phyloP scores from a whole-genome alignment of 129 eudicot species.

The carrot (Daucus carota) region DH1_v3.0 NC_030386.2:40135501-40136000 shows the following conservation, averaged over 20 bases:
- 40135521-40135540: conserved; percentile 52
- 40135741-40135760: conserved; percentile 55
- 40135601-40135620: conserved; percentile 34
- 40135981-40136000: conserved; percentile 65
- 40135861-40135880: conserved; percentile 50
- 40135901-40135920: conserved; percentile 48
- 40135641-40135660: conserved; percentile 80
- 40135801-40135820: conserved; percentile 30
- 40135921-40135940: conserved; percentile 31
- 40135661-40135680: conserved; percentile 62
- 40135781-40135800: conserved; percentile 40
- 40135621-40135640: conserved; percentile 39
- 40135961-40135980: conserved; percentile 58
- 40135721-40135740: conserved; percentile 47
- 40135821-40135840: conserved; percentile 27
- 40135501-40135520: conserved; percentile 65
- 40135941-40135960: conserved; percentile 52
- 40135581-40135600: conserved; percentile 85
- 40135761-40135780: conserved; percentile 63
- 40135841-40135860: conserved; percentile 50
- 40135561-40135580: conserved; percentile 74
- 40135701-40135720: conserved; percentile 65
- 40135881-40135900: conserved; percentile 66
- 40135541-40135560: conserved; percentile 76
- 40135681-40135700: conserved; percentile 73